A percentile compares a stretch with the other conserved stretches of the same genome.
phyloP scores from a whole-genome alignment of 768 basidiomycete species.

The Cystobasidium tubakii region DNA sequence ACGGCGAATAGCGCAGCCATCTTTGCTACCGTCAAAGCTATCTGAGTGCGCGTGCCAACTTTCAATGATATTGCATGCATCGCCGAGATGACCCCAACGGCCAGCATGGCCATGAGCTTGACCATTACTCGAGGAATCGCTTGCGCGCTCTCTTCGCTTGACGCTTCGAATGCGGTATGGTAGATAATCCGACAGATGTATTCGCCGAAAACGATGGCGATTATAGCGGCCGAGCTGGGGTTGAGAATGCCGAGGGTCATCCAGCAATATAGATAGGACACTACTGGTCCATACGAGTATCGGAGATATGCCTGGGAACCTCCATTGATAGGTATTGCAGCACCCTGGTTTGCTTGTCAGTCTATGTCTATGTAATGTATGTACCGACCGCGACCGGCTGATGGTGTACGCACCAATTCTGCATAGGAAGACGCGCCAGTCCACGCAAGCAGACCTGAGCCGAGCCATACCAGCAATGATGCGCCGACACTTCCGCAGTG shows the following conservation, averaged over 20 bases:
- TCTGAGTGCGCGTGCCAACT: conserved; percentile 70
- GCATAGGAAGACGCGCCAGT: conserved; percentile 63
- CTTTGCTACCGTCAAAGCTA: conserved; percentile 83
- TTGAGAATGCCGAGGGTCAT: conserved; percentile 77
- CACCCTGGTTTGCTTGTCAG: conserved; percentile 53
- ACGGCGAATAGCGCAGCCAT: conserved; percentile 54
- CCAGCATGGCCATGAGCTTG: conserved; percentile 72
- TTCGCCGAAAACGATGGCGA: conserved; percentile 39
- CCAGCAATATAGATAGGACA: conserved; percentile 91
- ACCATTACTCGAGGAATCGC: conserved; percentile 82
- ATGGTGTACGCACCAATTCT: conserved; percentile 13
- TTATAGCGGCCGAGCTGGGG: conserved; percentile 20
- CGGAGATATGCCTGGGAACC: conserved; percentile 70
- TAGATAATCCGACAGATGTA: conserved; percentile 85
- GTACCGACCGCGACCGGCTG: neutral
- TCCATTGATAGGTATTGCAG: conserved; percentile 66
- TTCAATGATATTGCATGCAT: conserved; percentile 72
- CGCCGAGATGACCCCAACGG: conserved; percentile 65
- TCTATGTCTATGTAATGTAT: neutral
- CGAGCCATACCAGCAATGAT: conserved; percentile 76
- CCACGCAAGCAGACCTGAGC: conserved; percentile 80
- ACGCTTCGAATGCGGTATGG: conserved; percentile 60
- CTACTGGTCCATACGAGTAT: conserved; percentile 77
- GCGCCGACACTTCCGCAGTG: conserved; percentile 85
- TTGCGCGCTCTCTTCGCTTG: neutral